phyloP scores from a whole-genome alignment of 805 yeast genomes.

The Starmerella potacharoeniae region DNA sequence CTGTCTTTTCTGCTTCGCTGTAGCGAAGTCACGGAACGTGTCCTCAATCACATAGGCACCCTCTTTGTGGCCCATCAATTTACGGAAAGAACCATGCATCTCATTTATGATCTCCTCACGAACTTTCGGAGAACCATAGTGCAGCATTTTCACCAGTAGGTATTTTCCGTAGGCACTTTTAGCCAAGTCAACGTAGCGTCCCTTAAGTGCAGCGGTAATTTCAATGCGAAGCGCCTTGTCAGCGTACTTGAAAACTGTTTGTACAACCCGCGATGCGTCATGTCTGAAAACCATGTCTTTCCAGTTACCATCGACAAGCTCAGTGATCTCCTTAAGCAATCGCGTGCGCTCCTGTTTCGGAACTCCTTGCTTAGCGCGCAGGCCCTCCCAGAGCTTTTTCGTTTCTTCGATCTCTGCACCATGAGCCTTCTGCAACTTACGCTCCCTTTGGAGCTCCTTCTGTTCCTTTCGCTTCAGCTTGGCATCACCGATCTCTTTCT shows the following conservation, averaged over 20 bases:
- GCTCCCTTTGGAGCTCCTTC: slow-evolving; percentile 60
- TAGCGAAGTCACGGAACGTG: slow-evolving; percentile 71
- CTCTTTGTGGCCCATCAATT: slow-evolving; percentile 90
- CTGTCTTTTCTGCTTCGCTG: slow-evolving; percentile 72
- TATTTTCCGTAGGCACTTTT: slow-evolving; percentile 92
- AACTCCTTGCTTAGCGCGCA: slow-evolving; percentile 72
- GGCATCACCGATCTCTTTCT: slow-evolving; percentile 32
- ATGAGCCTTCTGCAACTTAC: slow-evolving; percentile 79
- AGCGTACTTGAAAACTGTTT: slow-evolving; percentile 80
- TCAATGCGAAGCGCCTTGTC: slow-evolving; percentile 65
- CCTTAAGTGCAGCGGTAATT: slow-evolving; percentile 58
- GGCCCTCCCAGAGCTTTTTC: slow-evolving; percentile 80
- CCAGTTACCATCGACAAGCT: slow-evolving; percentile 52
- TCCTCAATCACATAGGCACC: slow-evolving; percentile 98
- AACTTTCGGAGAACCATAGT: slow-evolving; percentile 79
- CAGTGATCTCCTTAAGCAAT: slow-evolving; percentile 77
- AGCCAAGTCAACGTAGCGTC: slow-evolving; percentile 68
- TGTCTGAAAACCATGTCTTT: slow-evolving; percentile 85
- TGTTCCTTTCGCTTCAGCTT: slow-evolving; percentile 74
- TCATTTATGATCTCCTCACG: slow-evolving; percentile 68
- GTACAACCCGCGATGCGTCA: slow-evolving; percentile 93
- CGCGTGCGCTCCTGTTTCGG: slow-evolving; percentile 57
- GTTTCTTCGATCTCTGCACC: slow-evolving; percentile 77
- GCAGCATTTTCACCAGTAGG: slow-evolving; percentile 73
- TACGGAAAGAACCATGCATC: slow-evolving; percentile 81